These are phyloP conservation scores for Coemansia sp. DNA, from an alignment of 192 early-diverging fungal genomes.

Conservation along the genomic window DNA sequence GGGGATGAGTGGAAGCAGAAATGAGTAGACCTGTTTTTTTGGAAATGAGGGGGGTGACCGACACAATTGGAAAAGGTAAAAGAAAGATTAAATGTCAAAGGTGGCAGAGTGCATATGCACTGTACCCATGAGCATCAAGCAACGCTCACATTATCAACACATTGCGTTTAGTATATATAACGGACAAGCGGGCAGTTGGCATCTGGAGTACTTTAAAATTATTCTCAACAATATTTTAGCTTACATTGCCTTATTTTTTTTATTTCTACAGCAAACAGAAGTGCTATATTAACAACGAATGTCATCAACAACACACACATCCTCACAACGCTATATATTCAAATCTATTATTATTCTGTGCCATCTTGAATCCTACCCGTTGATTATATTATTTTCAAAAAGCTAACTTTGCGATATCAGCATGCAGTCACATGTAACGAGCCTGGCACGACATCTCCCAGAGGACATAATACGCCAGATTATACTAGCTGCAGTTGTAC, in stretches of 20 bases:
- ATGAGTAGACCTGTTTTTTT: neutral
- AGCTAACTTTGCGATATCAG: neutral
- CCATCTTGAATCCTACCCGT: too few species aligned
- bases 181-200: neutral
- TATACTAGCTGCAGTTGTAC: neutral
- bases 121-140: neutral
- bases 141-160: neutral
- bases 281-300: neutral
- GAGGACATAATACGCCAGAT: conserved; percentile 18
- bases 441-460: conserved; percentile 12
- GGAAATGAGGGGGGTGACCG: neutral
- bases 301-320: neutral
- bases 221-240: neutral
- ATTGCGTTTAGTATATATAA: neutral
- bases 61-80: neutral
- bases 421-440: neutral
- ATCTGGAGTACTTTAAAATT: neutral
- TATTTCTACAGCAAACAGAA: neutral
- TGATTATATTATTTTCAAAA: neutral
- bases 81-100: neutral
- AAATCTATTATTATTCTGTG: too few species aligned
- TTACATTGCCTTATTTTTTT: neutral
- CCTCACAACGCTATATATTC: neutral
- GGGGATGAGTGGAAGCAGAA: neutral
- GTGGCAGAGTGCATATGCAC: neutral